Evolutionary conservation across 371 early-diverging fungal genomes (phyloP).

Genomic region (Chytridiales sp.): DNA sequence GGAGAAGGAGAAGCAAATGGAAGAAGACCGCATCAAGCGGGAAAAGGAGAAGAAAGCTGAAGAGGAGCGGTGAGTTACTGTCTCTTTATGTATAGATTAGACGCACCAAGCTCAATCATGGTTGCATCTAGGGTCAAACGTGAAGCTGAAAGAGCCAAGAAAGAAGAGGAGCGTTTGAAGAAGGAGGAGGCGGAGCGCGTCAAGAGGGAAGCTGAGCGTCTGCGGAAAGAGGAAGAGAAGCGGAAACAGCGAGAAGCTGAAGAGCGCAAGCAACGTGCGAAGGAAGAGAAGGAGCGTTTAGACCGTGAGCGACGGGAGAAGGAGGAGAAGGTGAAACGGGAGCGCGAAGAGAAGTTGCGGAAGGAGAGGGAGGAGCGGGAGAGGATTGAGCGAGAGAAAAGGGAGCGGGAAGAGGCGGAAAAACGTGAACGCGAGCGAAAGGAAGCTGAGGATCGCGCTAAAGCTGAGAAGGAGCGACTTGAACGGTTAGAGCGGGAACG

Average conservation of each 20-base stretch:
- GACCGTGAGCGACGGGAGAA: conserved; percentile 41
- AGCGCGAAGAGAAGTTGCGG: conserved; percentile 42
- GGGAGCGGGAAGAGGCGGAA: conserved; percentile 26
- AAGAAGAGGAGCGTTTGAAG: conserved; percentile 56
- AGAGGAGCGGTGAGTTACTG: conserved; percentile 31
- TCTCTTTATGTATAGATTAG: background rate
- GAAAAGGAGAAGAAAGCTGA: conserved; percentile 47
- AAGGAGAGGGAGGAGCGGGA: conserved; percentile 42
- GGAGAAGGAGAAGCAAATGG: conserved; percentile 59
- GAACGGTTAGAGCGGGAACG: too few relatives aligned
- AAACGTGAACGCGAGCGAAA: too few relatives aligned
- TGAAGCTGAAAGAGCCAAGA: conserved; percentile 40
- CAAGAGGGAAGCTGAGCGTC: conserved; percentile 58
- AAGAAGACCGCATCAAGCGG: conserved; percentile 49
- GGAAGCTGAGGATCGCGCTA: too few relatives aligned
- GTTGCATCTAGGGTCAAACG: conserved; percentile 5
- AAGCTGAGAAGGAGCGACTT: too few relatives aligned
- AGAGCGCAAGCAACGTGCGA: conserved; percentile 50
- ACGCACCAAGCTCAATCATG: background rate
- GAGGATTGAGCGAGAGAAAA: conserved; percentile 40
- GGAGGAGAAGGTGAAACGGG: conserved; percentile 38
- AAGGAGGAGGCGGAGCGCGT: conserved; percentile 58
- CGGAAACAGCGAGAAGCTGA: conserved; percentile 61
- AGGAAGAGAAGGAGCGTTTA: conserved; percentile 45
- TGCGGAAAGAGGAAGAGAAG: conserved; percentile 56